phyloP scores from a whole-genome alignment of 176 grass and related monocot genomes.

The Carex littledalei region DNA sequence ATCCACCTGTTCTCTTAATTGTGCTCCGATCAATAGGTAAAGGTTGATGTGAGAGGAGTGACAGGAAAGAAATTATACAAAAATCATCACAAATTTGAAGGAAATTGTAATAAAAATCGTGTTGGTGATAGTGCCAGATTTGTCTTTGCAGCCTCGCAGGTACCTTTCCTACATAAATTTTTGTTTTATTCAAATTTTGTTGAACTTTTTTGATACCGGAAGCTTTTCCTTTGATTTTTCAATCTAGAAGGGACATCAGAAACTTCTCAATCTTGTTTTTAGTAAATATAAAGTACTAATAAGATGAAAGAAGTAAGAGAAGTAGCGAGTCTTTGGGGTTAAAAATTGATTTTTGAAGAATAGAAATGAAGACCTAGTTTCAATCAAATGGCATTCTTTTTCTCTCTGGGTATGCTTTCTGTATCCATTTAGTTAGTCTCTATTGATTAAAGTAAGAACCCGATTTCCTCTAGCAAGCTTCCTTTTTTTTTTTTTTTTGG shows the following conservation, averaged over 20 bases:
- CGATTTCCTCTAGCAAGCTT: background rate
- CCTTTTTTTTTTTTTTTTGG: background rate
- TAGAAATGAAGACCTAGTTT: background rate
- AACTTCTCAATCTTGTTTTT: background rate
- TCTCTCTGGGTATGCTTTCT: background rate
- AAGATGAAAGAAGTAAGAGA: background rate
- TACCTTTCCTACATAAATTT: background rate
- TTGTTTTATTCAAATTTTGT: background rate
- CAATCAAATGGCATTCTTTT: background rate
- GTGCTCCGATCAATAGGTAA: background rate
- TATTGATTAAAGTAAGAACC: background rate
- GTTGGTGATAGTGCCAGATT: background rate
- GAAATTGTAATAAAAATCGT: background rate
- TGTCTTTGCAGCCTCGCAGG: background rate
- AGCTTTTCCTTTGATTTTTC: background rate
- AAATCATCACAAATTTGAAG: background rate
- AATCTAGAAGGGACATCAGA: background rate
- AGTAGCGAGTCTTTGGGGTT: background rate
- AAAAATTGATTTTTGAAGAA: background rate
- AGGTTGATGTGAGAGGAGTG: background rate
- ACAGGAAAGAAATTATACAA: background rate
- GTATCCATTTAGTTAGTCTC: background rate
- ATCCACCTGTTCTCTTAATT: background rate
- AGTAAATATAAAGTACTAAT: background rate
- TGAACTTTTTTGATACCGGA: background rate